These are phyloP conservation scores for Trichoderma sp. DNA, from an alignment of 2,329 filamentous ascomycete species.

Conservation along the genomic window DNA sequence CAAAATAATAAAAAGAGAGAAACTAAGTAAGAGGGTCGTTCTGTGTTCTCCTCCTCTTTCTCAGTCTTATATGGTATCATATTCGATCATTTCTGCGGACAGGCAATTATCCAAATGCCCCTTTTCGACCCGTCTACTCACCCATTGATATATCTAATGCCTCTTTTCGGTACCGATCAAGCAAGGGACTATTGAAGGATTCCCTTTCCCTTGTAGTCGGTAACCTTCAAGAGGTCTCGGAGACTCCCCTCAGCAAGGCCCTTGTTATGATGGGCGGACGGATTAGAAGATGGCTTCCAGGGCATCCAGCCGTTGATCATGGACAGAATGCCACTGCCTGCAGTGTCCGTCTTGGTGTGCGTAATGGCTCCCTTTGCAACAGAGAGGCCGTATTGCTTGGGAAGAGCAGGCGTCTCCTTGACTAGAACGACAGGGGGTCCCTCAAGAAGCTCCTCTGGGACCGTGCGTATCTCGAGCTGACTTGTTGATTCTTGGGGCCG, in stretches of 20 bases:
- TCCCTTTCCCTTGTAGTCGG: constrained; percentile 37
- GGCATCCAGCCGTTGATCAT: constrained; percentile 47
- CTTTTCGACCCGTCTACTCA: background rate
- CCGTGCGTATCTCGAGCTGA: constrained; percentile 46
- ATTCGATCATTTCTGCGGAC: background rate
- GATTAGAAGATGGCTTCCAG: constrained; percentile 35
- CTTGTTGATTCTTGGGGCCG: constrained; percentile 54
- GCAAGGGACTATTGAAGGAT: background rate
- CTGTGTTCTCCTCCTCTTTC: background rate
- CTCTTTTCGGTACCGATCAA: background rate
- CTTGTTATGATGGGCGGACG: constrained; percentile 29
- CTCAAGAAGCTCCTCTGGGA: constrained; percentile 29
- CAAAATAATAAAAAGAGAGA: background rate
- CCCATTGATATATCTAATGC: background rate
- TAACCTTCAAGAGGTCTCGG: constrained; percentile 47
- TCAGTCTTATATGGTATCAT: background rate
- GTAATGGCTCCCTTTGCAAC: constrained; percentile 31
- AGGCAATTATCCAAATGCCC: background rate
- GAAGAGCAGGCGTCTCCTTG: background rate
- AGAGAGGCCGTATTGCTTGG: constrained; percentile 26
- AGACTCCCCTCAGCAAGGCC: constrained; percentile 57
- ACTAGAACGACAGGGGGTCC: constrained; percentile 19
- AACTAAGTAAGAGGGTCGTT: background rate
- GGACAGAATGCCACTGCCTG: constrained; percentile 34
- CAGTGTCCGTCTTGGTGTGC: constrained; percentile 25